Percentiles rank a stretch among this genome's conserved stretches.
phyloP scores from a whole-genome alignment of 2,329 filamentous ascomycete genomes.

The Sphaerostilbella broomeana region DNA sequence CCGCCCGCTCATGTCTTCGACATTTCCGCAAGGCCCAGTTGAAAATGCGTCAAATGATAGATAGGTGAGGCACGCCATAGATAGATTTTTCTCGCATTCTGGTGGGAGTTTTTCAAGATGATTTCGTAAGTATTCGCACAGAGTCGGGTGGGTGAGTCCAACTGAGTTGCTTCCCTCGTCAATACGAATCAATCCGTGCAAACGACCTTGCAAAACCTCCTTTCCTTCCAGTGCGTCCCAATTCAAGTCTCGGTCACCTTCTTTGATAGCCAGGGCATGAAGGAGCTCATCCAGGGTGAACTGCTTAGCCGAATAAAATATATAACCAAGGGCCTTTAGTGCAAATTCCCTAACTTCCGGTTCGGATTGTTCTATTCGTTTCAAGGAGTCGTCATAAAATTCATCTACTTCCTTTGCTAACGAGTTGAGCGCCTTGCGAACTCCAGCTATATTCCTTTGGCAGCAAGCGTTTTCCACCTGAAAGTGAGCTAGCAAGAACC shows the following conservation, averaged over 20 bases:
- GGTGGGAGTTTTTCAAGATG: background rate
- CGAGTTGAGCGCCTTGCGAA: background rate
- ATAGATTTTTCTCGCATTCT: background rate
- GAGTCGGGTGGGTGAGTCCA: background rate
- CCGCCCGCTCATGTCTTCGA: background rate
- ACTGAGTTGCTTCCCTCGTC: background rate
- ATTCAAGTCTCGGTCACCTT: too few relatives aligned
- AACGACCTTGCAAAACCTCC: too few relatives aligned
- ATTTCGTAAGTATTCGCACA: background rate
- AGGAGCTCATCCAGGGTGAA: background rate
- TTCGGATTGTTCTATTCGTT: background rate
- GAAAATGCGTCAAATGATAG: background rate
- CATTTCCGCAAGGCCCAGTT: background rate
- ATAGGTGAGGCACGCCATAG: background rate
- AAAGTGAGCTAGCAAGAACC: background rate
- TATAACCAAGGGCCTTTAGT: background rate
- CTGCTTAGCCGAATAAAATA: background rate
- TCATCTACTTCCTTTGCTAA: background rate
- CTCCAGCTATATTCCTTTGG: background rate
- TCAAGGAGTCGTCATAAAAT: background rate
- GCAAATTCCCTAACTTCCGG: background rate
- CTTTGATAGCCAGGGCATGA: background rate
- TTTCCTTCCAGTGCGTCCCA: too few relatives aligned
- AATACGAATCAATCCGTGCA: background rate
- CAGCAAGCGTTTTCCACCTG: background rate